These are phyloP conservation scores for Fusarium odoratissimum DNA, from an alignment of 2,329 filamentous ascomycete species.

Conservation along the genomic window DNA sequence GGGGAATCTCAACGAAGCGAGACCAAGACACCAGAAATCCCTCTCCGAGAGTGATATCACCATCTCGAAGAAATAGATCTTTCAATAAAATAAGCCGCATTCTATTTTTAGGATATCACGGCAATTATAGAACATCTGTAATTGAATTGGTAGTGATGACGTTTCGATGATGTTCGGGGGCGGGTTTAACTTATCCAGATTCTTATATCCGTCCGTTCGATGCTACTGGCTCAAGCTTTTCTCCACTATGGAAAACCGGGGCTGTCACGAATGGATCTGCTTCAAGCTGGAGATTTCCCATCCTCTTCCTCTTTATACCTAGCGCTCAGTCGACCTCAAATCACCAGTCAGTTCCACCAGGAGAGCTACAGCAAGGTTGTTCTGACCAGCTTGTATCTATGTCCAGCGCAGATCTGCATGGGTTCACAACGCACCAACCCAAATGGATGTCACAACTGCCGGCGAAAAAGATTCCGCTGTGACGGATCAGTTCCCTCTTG, in stretches of 20 bases:
- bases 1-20: not conserved
- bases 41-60: fast-evolving
- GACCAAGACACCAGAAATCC: fast-evolving
- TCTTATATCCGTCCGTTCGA: not conserved
- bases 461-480: not conserved
- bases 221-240: not conserved
- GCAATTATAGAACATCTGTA: not conserved
- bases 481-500: conserved; percentile 4
- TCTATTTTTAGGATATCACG: not conserved
- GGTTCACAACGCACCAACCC: not conserved
- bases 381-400: fast-evolving
- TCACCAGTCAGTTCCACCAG: fast-evolving
- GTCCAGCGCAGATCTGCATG: not conserved
- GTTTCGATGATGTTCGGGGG: fast-evolving
- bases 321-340: fast-evolving
- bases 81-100: not conserved
- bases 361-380: fast-evolving
- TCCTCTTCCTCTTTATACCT: not conserved
- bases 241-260: not conserved
- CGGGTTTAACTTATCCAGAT: fast-evolving
- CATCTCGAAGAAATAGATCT: fast-evolving
- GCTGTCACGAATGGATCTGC: not conserved
- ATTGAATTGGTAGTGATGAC: not conserved
- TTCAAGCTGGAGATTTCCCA: not conserved
- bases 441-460: conserved; percentile 15